Evolutionary conservation across 257 asterid genomes (phyloP).

Genomic region (Jasminum sambac): DNA sequence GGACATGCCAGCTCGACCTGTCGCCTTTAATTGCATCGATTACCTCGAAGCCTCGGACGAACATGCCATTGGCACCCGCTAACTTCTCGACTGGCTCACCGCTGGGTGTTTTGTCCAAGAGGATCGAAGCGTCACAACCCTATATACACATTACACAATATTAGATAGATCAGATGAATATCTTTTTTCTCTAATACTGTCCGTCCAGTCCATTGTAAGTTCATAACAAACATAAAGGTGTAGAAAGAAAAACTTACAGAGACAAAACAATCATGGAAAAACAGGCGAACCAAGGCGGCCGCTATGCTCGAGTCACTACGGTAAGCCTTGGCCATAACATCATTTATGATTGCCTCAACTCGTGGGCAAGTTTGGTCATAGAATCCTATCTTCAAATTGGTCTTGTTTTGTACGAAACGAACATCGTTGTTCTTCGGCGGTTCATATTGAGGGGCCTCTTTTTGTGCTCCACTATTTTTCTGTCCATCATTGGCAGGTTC

Average conservation of each 20-base stretch:
- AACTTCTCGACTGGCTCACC: constrained; percentile 53
- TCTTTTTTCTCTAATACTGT: background rate
- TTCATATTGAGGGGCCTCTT: no score
- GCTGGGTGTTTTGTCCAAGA: constrained; percentile 51
- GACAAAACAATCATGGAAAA: constrained; percentile 67
- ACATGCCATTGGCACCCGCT: constrained; percentile 40
- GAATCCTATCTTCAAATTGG: constrained; percentile 35
- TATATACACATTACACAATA: constrained; percentile 15
- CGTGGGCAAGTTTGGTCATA: constrained; percentile 51
- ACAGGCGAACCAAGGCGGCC: constrained; percentile 53
- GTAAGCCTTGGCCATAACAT: constrained; percentile 30
- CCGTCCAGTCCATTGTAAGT: no score
- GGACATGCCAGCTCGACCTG: constrained; percentile 56
- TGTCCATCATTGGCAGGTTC: no score
- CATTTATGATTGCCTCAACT: constrained; percentile 50
- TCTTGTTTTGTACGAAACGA: background rate
- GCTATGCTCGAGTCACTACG: constrained; percentile 41
- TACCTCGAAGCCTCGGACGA: constrained; percentile 42
- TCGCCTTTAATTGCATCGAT: constrained; percentile 47
- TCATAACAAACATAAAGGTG: background rate
- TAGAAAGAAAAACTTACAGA: constrained; percentile 28
- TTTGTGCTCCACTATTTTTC: no score
- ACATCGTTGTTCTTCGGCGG: no score
- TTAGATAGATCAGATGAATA: background rate
- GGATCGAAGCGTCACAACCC: constrained; percentile 77